These are phyloP conservation scores for Psilocybe cubensis DNA, from an alignment of 768 basidiomycete species.

Conservation along the genomic window DNA sequence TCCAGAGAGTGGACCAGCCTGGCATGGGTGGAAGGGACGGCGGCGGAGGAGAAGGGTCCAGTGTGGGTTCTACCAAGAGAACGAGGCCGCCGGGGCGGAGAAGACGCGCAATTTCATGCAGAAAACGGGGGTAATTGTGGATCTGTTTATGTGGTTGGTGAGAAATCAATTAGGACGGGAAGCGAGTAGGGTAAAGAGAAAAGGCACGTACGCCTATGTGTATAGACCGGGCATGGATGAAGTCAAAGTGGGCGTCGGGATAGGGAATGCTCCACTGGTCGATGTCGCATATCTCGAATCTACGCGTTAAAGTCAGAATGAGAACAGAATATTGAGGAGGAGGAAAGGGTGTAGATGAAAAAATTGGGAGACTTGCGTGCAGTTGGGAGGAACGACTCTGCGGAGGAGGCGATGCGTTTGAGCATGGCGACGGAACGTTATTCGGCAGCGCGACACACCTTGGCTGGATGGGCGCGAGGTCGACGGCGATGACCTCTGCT, in stretches of 20 bases:
- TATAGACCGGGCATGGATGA: conserved; percentile 72
- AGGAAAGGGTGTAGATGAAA: background rate
- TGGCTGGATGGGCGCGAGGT: conserved; percentile 75
- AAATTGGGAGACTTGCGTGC: conserved; percentile 57
- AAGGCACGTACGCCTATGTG: conserved; percentile 60
- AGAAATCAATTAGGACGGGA: conserved; percentile 6
- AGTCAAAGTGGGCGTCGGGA: conserved; percentile 63
- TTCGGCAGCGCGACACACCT: conserved; percentile 45
- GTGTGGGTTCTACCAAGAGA: conserved; percentile 66
- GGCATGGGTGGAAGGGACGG: conserved; percentile 23
- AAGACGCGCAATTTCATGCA: conserved; percentile 65
- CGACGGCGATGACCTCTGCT: conserved; percentile 69
- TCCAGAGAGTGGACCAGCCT: conserved; percentile 70
- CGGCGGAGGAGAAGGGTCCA: conserved; percentile 40
- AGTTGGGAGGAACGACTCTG: conserved; percentile 70
- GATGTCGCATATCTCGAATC: conserved; percentile 75
- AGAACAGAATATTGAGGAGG: background rate
- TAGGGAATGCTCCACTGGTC: conserved; percentile 65
- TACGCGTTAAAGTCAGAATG: conserved; percentile 27
- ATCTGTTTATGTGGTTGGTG: conserved; percentile 44
- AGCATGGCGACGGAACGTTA: conserved; percentile 21
- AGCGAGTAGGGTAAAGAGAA: conserved; percentile 14
- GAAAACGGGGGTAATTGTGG: conserved; percentile 59
- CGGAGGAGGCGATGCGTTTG: conserved; percentile 8
- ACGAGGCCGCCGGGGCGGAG: conserved; percentile 73